Conservation (phyloP, 441 rosid species). For the Erodium texanum region DNA sequence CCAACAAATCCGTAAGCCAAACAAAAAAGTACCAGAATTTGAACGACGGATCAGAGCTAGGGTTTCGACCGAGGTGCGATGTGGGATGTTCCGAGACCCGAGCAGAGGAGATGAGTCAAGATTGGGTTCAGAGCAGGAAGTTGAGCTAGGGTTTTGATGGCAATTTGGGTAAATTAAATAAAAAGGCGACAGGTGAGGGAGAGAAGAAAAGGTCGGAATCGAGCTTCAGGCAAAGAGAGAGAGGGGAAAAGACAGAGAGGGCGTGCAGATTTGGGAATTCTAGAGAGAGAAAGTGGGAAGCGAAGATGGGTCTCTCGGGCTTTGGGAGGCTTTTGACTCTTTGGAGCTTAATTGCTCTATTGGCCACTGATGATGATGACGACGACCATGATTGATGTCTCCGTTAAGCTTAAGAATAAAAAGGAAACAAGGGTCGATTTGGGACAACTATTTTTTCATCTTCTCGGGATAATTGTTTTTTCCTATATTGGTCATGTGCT, state of each 20-base stretch:
- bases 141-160: constrained; percentile 19
- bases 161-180: neutral
- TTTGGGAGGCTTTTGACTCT: constrained; percentile 1
- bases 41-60: constrained; percentile 26
- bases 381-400: neutral
- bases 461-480: too few species aligned
- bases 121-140: neutral
- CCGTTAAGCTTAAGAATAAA: neutral
- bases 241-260: neutral
- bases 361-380: constrained; percentile 1
- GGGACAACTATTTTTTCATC: too few species aligned
- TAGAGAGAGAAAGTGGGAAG: neutral
- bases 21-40: constrained; percentile 13
- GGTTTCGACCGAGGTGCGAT: constrained; percentile 26
- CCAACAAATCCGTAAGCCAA: constrained; percentile 20
- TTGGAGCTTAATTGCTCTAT: neutral
- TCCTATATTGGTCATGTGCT: too few species aligned
- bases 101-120: neutral
- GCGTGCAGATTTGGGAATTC: neutral
- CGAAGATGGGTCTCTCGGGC: neutral
- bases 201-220: constrained; percentile 1
- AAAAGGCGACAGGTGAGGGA: too few species aligned
- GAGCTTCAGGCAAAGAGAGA: neutral
- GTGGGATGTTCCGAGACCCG: neutral
- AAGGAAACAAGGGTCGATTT: too few species aligned